A percentile compares a stretch with the other conserved stretches of the same genome.
Evolutionary conservation across 176 grass and related monocot species (phyloP).

Genomic region (Cenchrus americanus): DNA sequence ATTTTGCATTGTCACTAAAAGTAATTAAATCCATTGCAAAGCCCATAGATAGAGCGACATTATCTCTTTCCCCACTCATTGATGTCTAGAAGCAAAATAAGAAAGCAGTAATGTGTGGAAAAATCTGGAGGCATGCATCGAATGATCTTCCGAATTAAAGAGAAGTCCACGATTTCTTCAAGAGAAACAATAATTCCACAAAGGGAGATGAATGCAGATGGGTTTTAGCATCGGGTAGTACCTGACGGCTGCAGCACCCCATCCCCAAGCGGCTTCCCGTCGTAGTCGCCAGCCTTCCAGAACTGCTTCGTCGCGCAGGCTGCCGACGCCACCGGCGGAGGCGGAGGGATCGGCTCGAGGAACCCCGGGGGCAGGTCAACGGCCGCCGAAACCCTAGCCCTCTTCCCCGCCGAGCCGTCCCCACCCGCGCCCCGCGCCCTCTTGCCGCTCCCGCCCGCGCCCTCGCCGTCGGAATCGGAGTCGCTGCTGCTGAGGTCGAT

Average conservation of each 20-base stretch:
- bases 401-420: conserved; percentile 28
- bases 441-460: conserved; percentile 20
- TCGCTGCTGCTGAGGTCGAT: conserved; percentile 86
- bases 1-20: neutral
- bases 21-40: neutral
- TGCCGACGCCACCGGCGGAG: neutral
- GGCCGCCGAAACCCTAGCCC: conserved; percentile 42
- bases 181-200: neutral
- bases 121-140: neutral
- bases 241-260: conserved; percentile 42
- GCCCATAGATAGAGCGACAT: neutral
- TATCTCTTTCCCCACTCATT: neutral
- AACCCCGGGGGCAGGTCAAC: conserved; percentile 67
- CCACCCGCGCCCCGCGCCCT: conserved; percentile 13
- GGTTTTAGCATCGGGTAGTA: conserved; percentile 4
- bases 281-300: conserved; percentile 94
- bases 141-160: neutral
- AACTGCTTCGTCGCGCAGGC: conserved; percentile 76
- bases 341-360: conserved; percentile 66
- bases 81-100: neutral
- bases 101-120: neutral
- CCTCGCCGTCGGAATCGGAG: conserved; percentile 57
- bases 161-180: neutral
- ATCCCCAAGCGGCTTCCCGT: conserved; percentile 44
- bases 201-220: neutral